Conservation (phyloP, 2,329 filamentous ascomycete species). For the Aspergillus ochraceus region DNA sequence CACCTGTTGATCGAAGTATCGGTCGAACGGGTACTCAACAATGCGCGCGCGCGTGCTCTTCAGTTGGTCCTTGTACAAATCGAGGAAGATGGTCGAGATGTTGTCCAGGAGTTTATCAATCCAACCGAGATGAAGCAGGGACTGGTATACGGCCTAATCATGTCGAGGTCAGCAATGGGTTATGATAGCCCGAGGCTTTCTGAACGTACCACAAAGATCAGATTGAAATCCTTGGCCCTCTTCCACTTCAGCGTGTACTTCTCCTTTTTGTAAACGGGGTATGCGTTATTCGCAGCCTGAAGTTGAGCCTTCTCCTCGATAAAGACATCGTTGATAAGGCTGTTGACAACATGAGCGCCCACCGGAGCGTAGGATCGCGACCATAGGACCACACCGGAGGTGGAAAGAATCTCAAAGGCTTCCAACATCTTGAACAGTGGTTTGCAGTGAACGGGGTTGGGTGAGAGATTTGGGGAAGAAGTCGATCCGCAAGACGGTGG, state of each 20-base stretch:
- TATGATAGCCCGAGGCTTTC: not conserved
- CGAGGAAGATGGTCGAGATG: constrained; percentile 86
- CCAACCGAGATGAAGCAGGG: constrained; percentile 91
- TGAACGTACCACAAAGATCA: constrained; percentile 84
- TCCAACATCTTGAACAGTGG: constrained; percentile 70
- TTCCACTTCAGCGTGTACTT: constrained; percentile 96
- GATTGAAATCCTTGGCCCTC: constrained; percentile 82
- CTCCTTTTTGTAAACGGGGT: constrained; percentile 79
- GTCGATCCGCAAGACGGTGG: constrained; percentile 16
- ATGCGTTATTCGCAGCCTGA: constrained; percentile 60
- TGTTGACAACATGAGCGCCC: constrained; percentile 83
- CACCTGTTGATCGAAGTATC: constrained; percentile 93
- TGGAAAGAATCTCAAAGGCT: constrained; percentile 93
- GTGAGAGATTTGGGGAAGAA: constrained; percentile 4
- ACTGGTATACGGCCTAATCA: constrained; percentile 87
- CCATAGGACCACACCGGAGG: constrained; percentile 95
- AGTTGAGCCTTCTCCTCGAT: constrained; percentile 84
- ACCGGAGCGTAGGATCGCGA: constrained; percentile 81
- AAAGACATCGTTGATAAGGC: constrained; percentile 93
- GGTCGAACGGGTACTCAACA: constrained; percentile 81
- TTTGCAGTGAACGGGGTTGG: constrained; percentile 1
- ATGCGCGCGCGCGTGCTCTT: constrained; percentile 76
- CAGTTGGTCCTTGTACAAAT: constrained; percentile 84
- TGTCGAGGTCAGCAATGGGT: constrained; percentile 17
- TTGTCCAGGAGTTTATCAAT: constrained; percentile 96